A percentile compares a stretch with the other conserved stretches of the same genome.
Conservation (phyloP, 148 eudicot genomes). For the Oxyria digyna region DNA sequence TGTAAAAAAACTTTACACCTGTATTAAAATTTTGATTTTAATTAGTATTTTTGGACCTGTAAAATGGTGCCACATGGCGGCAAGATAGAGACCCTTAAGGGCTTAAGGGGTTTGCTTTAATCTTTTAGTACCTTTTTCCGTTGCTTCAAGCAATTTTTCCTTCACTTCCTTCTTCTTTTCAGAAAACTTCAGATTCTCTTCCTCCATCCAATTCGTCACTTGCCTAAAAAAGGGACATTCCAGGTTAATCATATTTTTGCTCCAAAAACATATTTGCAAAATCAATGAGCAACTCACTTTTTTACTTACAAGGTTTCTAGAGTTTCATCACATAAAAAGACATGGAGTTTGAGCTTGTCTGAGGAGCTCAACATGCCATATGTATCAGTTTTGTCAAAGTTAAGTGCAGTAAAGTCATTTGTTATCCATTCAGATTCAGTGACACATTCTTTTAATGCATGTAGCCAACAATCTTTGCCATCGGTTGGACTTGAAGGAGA, state of each 20-base stretch:
- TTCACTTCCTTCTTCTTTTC: constrained; percentile 59
- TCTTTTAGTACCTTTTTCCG: constrained; percentile 48
- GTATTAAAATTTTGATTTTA: too few species aligned
- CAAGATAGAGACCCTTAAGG: too few species aligned
- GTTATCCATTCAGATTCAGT: constrained; percentile 25
- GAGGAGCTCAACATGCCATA: constrained; percentile 54
- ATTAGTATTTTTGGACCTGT: too few species aligned
- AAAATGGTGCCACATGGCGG: too few species aligned
- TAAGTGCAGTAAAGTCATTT: constrained; percentile 29
- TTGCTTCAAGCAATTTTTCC: constrained; percentile 43
- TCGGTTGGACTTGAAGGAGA: constrained; percentile 21
- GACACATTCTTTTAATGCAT: constrained; percentile 31
- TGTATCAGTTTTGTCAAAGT: constrained; percentile 35
- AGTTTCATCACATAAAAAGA: constrained; percentile 68
- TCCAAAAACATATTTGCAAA: neutral
- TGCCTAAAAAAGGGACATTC: constrained; percentile 23
- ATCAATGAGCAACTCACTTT: neutral
- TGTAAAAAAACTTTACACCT: too few species aligned
- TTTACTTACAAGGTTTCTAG: constrained; percentile 59
- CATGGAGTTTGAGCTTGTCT: constrained; percentile 52
- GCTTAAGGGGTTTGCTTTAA: too few species aligned
- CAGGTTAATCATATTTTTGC: neutral
- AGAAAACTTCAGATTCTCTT: constrained; percentile 27
- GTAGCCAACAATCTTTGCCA: constrained; percentile 44
- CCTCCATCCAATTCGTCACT: constrained; percentile 64